Evolutionary conservation across 352 stramenopile species (phyloP), one percentile per base, ranked within the genome.

Genomic region (Pythium utonaiense): DNA sequence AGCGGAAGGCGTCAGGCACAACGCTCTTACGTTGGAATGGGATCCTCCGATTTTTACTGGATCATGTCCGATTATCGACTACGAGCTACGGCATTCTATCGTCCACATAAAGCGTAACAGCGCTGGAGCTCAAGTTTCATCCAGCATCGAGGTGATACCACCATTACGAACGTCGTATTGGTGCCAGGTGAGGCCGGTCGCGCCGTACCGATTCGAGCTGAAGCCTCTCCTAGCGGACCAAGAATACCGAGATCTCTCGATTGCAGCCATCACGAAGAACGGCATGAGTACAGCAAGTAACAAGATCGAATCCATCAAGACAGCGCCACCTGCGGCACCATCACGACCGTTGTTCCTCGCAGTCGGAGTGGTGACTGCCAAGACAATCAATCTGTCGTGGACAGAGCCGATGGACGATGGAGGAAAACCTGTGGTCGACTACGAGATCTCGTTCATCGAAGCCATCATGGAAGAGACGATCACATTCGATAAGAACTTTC

Each of bases 21-120:
- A 74, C 25, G 41, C 67, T 0, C 52, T 92, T 27, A 55, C 70
- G 1, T 57, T 90, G 36, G 25, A 64, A 50, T 92, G 80, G 80
- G 77, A 92, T 25, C 66, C 67, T 14, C 82, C 82, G 0, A 89
- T 89, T 53, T 90, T 92, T 60, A 92, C 80, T 1, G 80, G 78
- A 3, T 88, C 80, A 2, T 72, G 72, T 22, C 65, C 64, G 9
- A 84, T 92, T 62, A 67, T 86, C 34, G 82, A 92, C 54, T 90
- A 86, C 53, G 78, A 88, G 50, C 41, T 92, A 4, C 67, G n/a
- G 0, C 84, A 74, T 42, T 79, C 78, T 1, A 51, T 73, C 24
- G 58, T 57, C 6, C 31, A 64, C 22, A 38, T 60, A 0, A 71
- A 68, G 27, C 52, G 59, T 3, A 56, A 64, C 19, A n/a, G 19